phyloP scores from a whole-genome alignment of 176 grass and related monocot genomes.

The Dactylis glomerata region DNA sequence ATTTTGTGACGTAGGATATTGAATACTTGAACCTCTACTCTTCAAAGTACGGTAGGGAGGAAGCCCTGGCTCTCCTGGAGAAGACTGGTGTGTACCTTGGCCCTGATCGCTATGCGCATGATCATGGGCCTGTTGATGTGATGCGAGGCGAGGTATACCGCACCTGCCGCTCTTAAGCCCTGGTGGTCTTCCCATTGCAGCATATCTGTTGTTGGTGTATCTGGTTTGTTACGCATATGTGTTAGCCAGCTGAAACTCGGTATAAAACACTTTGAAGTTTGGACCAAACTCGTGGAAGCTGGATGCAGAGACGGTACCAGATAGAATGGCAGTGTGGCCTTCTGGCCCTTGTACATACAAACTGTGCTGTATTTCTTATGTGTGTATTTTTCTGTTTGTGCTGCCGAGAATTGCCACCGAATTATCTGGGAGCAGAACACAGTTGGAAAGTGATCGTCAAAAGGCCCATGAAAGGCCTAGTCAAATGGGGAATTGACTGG shows the following conservation, averaged over 20 bases:
- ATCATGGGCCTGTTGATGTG: conserved; percentile 74
- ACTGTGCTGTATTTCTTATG: background rate
- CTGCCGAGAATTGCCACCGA: background rate
- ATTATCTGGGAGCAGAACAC: background rate
- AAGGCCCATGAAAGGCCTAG: background rate
- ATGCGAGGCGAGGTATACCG: conserved; percentile 89
- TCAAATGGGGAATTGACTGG: background rate
- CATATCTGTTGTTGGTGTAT: conserved; percentile 17
- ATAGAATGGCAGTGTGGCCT: background rate
- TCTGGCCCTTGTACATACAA: background rate
- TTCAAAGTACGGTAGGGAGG: conserved; percentile 66
- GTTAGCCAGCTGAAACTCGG: background rate
- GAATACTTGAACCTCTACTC: conserved; percentile 96
- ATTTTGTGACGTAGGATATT: conserved; percentile 53
- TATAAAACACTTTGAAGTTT: background rate
- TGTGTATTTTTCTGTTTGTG: background rate
- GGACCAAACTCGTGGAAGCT: background rate
- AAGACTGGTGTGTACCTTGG: conserved; percentile 75
- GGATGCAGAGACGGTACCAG: background rate
- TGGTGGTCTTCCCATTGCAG: background rate
- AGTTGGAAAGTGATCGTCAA: background rate
- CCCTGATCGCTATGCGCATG: conserved; percentile 74
- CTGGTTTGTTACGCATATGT: conserved; percentile 7
- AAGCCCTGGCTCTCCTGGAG: conserved; percentile 61
- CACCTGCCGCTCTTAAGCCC: conserved; percentile 58